Percentiles rank a stretch among this genome's conserved stretches.
These are phyloP conservation scores for Pelargonium exstipulatum DNA, from an alignment of 441 rosid genomes.

Conservation along the genomic window DNA sequence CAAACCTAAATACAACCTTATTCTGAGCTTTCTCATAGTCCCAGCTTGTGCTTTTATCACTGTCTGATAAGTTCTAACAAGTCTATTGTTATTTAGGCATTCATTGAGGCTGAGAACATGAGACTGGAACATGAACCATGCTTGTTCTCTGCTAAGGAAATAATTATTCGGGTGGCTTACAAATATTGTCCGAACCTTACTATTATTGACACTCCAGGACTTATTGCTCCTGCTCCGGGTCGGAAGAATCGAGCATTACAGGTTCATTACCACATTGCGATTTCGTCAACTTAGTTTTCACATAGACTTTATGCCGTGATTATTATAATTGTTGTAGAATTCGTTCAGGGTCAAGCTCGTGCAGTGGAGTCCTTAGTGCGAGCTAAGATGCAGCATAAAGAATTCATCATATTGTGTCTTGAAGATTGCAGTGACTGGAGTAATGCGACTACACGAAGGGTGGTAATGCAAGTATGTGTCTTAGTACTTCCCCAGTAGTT, in stretches of 20 bases:
- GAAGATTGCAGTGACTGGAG: slow-evolving; percentile 98
- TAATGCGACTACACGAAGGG: slow-evolving; percentile 80
- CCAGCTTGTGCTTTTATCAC: not conserved
- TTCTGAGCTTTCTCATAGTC: not conserved
- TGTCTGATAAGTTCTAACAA: not conserved
- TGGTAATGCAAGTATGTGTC: slow-evolving; percentile 86
- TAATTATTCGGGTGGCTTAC: slow-evolving; percentile 71
- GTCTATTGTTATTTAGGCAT: slow-evolving; percentile 38
- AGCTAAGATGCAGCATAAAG: slow-evolving; percentile 93
- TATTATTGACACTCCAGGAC: slow-evolving; percentile 93
- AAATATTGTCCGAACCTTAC: slow-evolving; percentile 89
- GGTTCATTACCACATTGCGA: slow-evolving; percentile 28
- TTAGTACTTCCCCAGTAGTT: not conserved
- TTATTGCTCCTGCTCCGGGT: slow-evolving; percentile 86
- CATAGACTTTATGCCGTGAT: not conserved
- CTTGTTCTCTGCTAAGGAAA: slow-evolving; percentile 82
- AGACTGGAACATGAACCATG: slow-evolving; percentile 68
- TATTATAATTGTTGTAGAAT: slow-evolving; percentile 16
- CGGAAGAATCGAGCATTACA: slow-evolving; percentile 71
- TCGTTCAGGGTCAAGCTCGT: slow-evolving; percentile 74
- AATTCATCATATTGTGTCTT: slow-evolving; percentile 83
- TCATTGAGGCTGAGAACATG: slow-evolving; percentile 82
- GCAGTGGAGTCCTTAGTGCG: slow-evolving; percentile 87
- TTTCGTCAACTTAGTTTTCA: not conserved
- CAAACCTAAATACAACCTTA: no score